Evolutionary conservation across 2,329 filamentous ascomycete genomes (phyloP).

Genomic region (Colletotrichum australisinense): DNA sequence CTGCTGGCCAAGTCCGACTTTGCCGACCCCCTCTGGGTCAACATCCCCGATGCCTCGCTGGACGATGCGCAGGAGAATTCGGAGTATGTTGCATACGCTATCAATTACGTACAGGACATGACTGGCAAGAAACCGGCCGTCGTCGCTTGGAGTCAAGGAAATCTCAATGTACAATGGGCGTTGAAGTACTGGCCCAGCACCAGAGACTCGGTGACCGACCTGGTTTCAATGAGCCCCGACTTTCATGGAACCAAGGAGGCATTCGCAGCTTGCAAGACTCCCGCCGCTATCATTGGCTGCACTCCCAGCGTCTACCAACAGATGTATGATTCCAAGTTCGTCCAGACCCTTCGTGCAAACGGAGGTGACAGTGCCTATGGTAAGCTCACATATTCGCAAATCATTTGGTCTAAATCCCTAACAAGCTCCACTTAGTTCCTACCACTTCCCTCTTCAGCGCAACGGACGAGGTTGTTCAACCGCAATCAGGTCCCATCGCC

Average conservation of each 20-base stretch:
- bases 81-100: constrained; percentile 68
- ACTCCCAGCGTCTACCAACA: constrained; percentile 59
- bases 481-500: constrained; percentile 56
- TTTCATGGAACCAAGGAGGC: constrained; percentile 47
- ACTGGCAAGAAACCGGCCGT: constrained; percentile 53
- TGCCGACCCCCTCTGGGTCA: constrained; percentile 67
- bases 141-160: constrained; percentile 66
- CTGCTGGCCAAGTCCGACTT: constrained; percentile 54
- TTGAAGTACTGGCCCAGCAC: constrained; percentile 68
- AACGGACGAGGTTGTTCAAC: constrained; percentile 63
- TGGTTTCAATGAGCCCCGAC: constrained; percentile 63
- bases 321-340: constrained; percentile 54
- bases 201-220: constrained; percentile 55
- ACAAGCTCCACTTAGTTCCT: constrained; percentile 47
- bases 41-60: constrained; percentile 60
- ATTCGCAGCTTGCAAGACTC: constrained; percentile 5
- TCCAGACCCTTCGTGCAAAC: constrained; percentile 53
- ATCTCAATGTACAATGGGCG: constrained; percentile 66
- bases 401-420: not conserved
- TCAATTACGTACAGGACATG: constrained; percentile 63
- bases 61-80: constrained; percentile 61
- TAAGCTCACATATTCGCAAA: not conserved
- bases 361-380: constrained; percentile 61
- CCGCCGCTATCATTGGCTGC: constrained; percentile 7
- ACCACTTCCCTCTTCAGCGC: constrained; percentile 64